Evolutionary conservation across 495 filamentous ascomycete species (phyloP).

Genomic region (Clavariopsis aquatica): DNA sequence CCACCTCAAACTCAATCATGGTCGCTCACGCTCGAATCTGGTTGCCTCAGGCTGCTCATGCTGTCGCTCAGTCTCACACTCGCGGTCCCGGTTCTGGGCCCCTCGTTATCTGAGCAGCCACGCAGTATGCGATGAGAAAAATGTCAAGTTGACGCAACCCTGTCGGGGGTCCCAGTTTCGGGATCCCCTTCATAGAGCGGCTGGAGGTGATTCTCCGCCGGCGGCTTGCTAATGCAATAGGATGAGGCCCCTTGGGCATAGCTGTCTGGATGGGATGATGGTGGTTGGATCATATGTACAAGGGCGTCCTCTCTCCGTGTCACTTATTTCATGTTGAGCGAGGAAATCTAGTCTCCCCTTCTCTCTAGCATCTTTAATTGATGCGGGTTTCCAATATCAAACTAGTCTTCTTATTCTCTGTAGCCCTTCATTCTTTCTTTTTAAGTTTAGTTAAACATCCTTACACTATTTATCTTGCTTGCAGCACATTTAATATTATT

Average conservation of each 20-base stretch:
- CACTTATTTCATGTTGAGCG: slow-evolving; percentile 22
- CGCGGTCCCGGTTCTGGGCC: slow-evolving; percentile 21
- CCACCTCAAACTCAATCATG: slow-evolving; percentile 15
- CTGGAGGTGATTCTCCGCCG: slow-evolving; percentile 21
- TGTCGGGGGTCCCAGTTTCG: slow-evolving; percentile 21
- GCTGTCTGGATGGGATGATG: slow-evolving; percentile 17
- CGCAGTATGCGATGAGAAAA: slow-evolving; percentile 19
- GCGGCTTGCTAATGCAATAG: slow-evolving; percentile 25
- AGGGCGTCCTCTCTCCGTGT: slow-evolving; percentile 11
- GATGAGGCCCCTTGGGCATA: slow-evolving; percentile 17
- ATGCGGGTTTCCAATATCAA: slow-evolving; percentile 9
- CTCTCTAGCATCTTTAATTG: slow-evolving; percentile 17
- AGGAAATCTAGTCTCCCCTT: slow-evolving; percentile 9
- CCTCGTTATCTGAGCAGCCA: slow-evolving; percentile 24
- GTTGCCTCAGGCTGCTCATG: slow-evolving; percentile 17
- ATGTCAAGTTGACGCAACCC: slow-evolving; percentile 23
- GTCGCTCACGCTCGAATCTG: slow-evolving; percentile 17
- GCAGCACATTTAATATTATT: slow-evolving; percentile 9
- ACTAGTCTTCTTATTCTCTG: slow-evolving; percentile 20
- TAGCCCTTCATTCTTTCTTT: slow-evolving; percentile 14
- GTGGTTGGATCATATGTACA: slow-evolving; percentile 16
- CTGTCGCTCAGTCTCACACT: slow-evolving; percentile 15
- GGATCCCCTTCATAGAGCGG: slow-evolving; percentile 20
- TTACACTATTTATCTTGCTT: slow-evolving; percentile 20
- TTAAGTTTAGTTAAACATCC: slow-evolving; percentile 15